Base-by-base conservation (phyloP, 176 grass and related monocot genomes). In the Urochloa ruziziensis region DNA sequence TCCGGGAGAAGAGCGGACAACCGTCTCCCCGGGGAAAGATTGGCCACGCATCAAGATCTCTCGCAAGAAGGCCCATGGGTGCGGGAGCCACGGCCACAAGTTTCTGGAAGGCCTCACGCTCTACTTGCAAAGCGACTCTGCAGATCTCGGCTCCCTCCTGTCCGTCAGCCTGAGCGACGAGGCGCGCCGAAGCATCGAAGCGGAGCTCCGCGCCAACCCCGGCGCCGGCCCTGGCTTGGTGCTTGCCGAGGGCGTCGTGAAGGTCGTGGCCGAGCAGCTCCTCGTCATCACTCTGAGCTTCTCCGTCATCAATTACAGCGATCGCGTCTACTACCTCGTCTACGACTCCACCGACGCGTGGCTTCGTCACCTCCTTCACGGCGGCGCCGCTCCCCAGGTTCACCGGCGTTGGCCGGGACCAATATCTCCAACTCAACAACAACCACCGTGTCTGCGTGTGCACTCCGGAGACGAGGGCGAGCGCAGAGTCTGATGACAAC, bases 271-370 rank as follows among this genome's bases (percentile, higher is more conserved):
- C 30, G 36, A 37, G 36, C 36, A 37, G 36, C 36, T 37, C 36
- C 3, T 37, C 36, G 36, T 37, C 36, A 37, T 37, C 36, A 6
- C 4, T 6, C 36, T 37, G 4, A 37, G 36, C 36, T 37, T 37
- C 36, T 0, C 0, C 8, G 7, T 4, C 63, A 0, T 1, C 6
- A 4, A 7, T 1, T 3, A 37, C 3, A 6, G 36, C 36, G 36
- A 37, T 37, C 36, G 36, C 36, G 4, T 37, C 36, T 37, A 37
- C 36, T 3, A 4, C 36, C 36, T 37, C 36, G 4, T 37, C 36
- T 37, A 37, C 36, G 36, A 37, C 36, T 3, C 4, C 36, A 37
- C 6, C 36, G 36, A 37, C 36, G 36, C 36, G 36, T 37, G 4
- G 6, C 36, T 37, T 37, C 24, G 1, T 5, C 11, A 1, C 2